Conservation (phyloP, 768 basidiomycete species). For the Mycena haematopus region DNA sequence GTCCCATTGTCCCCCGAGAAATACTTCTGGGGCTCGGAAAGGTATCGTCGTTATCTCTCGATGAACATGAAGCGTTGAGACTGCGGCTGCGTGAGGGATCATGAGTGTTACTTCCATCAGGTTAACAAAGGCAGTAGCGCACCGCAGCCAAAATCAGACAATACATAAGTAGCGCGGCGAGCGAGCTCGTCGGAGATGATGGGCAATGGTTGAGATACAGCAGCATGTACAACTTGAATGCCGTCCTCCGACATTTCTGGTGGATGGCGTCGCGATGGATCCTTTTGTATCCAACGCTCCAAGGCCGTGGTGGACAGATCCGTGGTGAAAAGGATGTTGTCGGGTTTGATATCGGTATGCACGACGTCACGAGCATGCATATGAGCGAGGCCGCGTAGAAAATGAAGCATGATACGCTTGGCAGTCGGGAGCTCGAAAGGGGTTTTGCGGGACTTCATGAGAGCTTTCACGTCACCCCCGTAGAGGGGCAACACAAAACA, state of each 20-base stretch:
- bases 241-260: slow-evolving; percentile 32
- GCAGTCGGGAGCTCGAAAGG: too few relatives aligned
- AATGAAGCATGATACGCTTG: too few relatives aligned
- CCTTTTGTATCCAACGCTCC: slow-evolving; percentile 24
- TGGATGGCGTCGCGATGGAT: slow-evolving; percentile 32
- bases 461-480: too few relatives aligned
- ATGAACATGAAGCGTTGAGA: slow-evolving; percentile 23
- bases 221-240: slow-evolving; percentile 33
- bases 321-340: slow-evolving; percentile 37
- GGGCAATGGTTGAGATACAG: slow-evolving; percentile 38
- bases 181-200: slow-evolving; percentile 28
- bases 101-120: slow-evolving; percentile 6
- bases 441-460: too few relatives aligned
- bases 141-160: slow-evolving; percentile 39
- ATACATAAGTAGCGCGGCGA: slow-evolving; percentile 34
- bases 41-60: slow-evolving; percentile 30
- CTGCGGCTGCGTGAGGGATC: slow-evolving; percentile 28
- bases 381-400: too few relatives aligned
- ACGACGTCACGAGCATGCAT: too few relatives aligned
- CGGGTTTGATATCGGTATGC: too few relatives aligned
- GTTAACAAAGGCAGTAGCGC: slow-evolving; percentile 9
- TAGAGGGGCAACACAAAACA: too few relatives aligned
- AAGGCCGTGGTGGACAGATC: slow-evolving; percentile 24
- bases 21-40: slow-evolving; percentile 39
- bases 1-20: slow-evolving; percentile 37